Conservation (phyloP, 1,139 yeast species). For the Nadsonia starkeyi-henricii region DNA sequence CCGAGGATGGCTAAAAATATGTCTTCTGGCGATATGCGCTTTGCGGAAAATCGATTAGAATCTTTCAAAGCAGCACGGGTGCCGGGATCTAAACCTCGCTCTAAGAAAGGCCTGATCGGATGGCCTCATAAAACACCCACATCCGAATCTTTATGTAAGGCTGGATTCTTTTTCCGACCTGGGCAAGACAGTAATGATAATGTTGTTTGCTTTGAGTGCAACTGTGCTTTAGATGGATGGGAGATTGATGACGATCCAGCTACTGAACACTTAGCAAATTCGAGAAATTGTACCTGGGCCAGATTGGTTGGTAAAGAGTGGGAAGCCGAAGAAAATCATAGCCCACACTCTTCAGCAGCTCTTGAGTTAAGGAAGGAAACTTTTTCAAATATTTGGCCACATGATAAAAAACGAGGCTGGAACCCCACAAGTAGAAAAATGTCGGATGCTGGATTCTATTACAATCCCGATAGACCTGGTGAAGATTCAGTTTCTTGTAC, state of each 20-base stretch:
- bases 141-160: conserved; percentile 33
- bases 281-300: conserved; percentile 36
- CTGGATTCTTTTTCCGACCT: conserved; percentile 64
- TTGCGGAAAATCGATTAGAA: neutral
- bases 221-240: conserved; percentile 27
- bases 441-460: conserved; percentile 61
- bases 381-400: conserved; percentile 42
- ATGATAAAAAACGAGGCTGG: conserved; percentile 29
- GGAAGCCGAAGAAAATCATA: conserved; percentile 14
- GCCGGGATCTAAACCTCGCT: neutral
- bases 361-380: conserved; percentile 35
- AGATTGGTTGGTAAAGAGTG: conserved; percentile 16
- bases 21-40: neutral
- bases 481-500: conserved; percentile 62
- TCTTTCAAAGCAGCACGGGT: neutral
- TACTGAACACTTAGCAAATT: conserved; percentile 33
- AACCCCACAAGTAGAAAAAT: conserved; percentile 32
- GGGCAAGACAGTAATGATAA: conserved; percentile 27
- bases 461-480: conserved; percentile 42
- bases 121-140: conserved; percentile 23
- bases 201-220: conserved; percentile 53
- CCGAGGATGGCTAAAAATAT: neutral
- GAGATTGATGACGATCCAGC: conserved; percentile 24
- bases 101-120: neutral
- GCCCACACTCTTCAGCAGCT: conserved; percentile 30